Percentiles rank a stretch among this genome's conserved stretches.
phyloP scores from a whole-genome alignment of 2,329 filamentous ascomycete genomes.

The Nemania sp. region DNA sequence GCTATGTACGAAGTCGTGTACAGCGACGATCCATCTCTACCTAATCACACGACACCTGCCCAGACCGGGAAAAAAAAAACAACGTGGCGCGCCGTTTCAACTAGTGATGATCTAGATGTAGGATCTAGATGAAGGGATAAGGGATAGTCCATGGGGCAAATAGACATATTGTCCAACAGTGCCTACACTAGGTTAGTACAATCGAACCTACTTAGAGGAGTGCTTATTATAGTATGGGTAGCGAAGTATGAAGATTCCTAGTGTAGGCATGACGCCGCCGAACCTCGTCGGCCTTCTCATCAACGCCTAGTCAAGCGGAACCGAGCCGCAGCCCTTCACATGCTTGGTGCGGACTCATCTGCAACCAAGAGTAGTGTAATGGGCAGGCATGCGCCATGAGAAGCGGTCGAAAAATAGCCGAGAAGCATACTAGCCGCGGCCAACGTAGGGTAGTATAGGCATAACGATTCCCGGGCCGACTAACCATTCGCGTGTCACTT shows the following conservation, averaged over 20 bases:
- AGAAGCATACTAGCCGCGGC: not conserved
- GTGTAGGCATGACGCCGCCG: too few species aligned
- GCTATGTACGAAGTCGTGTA: not conserved
- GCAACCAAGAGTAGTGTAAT: too few species aligned
- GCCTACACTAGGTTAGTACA: too few species aligned
- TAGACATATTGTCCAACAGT: not conserved
- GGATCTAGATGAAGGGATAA: not conserved
- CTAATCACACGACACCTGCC: slow-evolving; percentile 11
- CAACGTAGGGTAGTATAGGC: not conserved
- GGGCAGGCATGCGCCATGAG: not conserved
- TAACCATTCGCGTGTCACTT: not conserved
- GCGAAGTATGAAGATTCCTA: too few species aligned
- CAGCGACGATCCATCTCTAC: not conserved
- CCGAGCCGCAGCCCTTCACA: slow-evolving; percentile 1
- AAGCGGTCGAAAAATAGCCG: not conserved
- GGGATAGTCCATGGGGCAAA: not conserved
- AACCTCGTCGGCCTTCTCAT: too few species aligned
- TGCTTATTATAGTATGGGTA: too few species aligned
- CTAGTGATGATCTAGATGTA: not conserved
- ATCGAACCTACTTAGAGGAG: too few species aligned
- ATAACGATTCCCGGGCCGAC: slow-evolving; percentile 4
- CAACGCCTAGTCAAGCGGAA: slow-evolving; percentile 1
- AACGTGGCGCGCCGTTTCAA: not conserved
- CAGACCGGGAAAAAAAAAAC: not conserved
- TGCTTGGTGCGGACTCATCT: not conserved